Evolutionary conservation across 345 rosid genomes (phyloP), one percentile per base, ranked within the genome.

Genomic region (Streptanthus diversifolius): DNA sequence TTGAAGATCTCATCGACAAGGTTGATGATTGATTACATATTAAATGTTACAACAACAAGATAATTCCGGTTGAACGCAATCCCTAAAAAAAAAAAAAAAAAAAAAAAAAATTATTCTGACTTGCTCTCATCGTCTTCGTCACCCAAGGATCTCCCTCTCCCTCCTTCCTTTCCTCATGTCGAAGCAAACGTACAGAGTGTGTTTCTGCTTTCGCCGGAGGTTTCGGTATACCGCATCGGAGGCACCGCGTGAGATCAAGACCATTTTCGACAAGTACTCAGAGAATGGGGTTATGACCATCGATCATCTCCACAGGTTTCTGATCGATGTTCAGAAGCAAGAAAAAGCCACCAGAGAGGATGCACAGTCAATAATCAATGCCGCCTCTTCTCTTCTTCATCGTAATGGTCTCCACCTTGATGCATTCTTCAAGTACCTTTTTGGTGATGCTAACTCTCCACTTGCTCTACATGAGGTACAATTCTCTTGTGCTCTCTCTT

Each of bases 351-450:
- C 85, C 1, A 53, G 48, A 35, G 85, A 88, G 10, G 88, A 84
- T 9, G 92, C 92, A 0, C 90, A 84, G 75, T 66, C 72, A 1
- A 79, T 84, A 22, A 36, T 84, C 44, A 75, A 68, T 29, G 67
- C 84, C 13, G 55, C 67, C 15, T 72, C 78, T 53, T 68, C 78
- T 53, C 80, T 74, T 57, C 80, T 87, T 43, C 87, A 83, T 67
- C 83, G 84, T 0, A 85, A 35, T 67, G 90, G 85, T 12, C 78
- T 88, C 49, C 72, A 79, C 32, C 83, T 88, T 27, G 90, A 83
- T 77, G 82, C 75, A 35, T 88, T 88, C 68, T 88, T 88, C 67
- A 85, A 85, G 79, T 88, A 84, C 65, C 84, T 87, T 8, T 86
- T 83, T 39, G 77, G 87, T 25, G 88, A 82, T 4, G 8, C n/a